A percentile compares a stretch with the other conserved stretches of the same genome.
phyloP scores from a whole-genome alignment of 768 basidiomycete genomes.

The Lentinus brumalis region DNA sequence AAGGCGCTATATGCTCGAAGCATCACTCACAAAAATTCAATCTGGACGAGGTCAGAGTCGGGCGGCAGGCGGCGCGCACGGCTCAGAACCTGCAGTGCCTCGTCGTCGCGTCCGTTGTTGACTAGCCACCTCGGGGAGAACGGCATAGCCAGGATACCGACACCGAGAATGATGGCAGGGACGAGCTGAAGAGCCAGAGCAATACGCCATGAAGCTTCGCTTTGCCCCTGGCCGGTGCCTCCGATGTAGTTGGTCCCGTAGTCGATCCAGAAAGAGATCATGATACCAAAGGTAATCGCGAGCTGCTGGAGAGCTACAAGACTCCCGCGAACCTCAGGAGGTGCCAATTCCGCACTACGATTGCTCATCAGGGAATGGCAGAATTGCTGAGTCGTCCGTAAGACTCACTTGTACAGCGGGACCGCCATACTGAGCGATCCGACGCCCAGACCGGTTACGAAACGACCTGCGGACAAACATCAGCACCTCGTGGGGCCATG shows the following conservation, averaged over 20 bases:
- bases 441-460: conserved; percentile 79
- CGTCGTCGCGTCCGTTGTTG: conserved; percentile 74
- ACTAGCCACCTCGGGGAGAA: conserved; percentile 84
- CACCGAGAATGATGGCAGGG: conserved; percentile 69
- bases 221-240: conserved; percentile 56
- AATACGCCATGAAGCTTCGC: conserved; percentile 74
- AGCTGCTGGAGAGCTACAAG: conserved; percentile 82
- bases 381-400: not conserved
- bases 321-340: conserved; percentile 81
- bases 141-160: conserved; percentile 77
- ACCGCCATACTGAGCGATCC: conserved; percentile 85
- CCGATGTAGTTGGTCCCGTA: conserved; percentile 71
- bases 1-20: not conserved
- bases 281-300: conserved; percentile 80
- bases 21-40: conserved; percentile 65
- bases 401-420: conserved; percentile 64
- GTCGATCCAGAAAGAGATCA: conserved; percentile 57
- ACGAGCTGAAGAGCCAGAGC: conserved; percentile 75
- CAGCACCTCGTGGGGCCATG: not conserved
- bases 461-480: conserved; percentile 48
- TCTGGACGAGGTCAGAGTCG: conserved; percentile 66
- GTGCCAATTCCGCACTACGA: conserved; percentile 56
- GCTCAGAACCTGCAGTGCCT: conserved; percentile 67
- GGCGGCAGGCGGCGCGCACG: conserved; percentile 55
- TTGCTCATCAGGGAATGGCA: not conserved